Base-by-base conservation (phyloP, 805 yeast species). In the Pichia heedii region DNA sequence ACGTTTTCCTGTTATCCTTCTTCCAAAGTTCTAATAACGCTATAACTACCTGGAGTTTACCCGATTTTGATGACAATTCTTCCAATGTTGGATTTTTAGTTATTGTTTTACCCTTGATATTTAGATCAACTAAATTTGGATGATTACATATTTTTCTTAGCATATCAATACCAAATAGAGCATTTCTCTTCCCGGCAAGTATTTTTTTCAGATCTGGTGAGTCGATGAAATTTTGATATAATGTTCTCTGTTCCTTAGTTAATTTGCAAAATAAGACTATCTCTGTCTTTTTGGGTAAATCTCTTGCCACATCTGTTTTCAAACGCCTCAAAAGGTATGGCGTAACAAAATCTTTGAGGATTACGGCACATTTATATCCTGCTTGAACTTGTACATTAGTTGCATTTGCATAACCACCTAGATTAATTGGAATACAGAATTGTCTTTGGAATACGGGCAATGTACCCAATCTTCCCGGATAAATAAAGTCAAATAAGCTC, bases 391-490 rank as follows among this genome's bases (percentile, higher is more conserved):
- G 97, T 3, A 93, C 76, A 58, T 93, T 93, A 1, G 94, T 79
- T 0, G 98, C 97, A 66, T 90, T 93, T 1, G 98, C 96, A 63
- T 93, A 93, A 0, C 98, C 98, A n/a, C 98, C 98, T 58, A 85
- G 73, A 56, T 88, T 90, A 37, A 93, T 93, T 0, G 98, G 98
- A 6, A 81, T 70, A 3, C 95, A 83, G 60, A 93, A 93, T 59
- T 93, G 96, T 42, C 76, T 83, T 61, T 89, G 95, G 54, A 93
- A 93, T 0, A 93, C 90, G 0, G 98, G 98, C 21, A 93, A 66
- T 0, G 98, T 93, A 0, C 98, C 98, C 20, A 93, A 65, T 48
- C 95, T 69, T 0, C 98, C 98, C 0, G 98, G 98, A 55, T 83
- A 89, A 2, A 89, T 83, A 64, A 93, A 93, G 56, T 93, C 98